Evolutionary conservation across 2,329 filamentous ascomycete genomes (phyloP), one percentile per base, ranked within the genome.

Genomic region (Scortechinia acanthostroma): DNA sequence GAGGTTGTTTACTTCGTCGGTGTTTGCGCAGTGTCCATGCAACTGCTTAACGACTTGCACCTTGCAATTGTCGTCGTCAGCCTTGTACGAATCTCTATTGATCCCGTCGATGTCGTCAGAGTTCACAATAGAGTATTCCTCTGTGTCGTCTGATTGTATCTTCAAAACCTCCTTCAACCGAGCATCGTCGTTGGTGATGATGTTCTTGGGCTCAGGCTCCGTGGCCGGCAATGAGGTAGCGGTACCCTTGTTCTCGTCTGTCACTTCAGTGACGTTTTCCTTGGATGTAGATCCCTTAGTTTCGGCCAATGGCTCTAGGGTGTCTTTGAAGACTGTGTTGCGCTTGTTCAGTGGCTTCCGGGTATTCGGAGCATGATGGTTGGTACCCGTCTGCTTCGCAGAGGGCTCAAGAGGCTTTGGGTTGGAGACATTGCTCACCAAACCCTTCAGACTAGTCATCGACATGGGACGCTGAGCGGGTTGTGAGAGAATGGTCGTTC

Each of bases 391-490:
- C 25, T 30, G 10, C 17, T 40, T 40, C 6, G 13, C 35, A 40
- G 35, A 13, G 10, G 35, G 35, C 6, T 40, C 17, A 19, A 40
- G 10, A 19, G 17, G 35, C 35, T 40, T 40, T 19, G 6, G 10
- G 10, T 30, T 10, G 17, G 35, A 6, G 10, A 10, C 17, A 10
- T 40, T 10, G 17, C 20, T 40, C 10, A 40, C 6, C 6, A 40
- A 6, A 6, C 35, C 35, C 17, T 40, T 40, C 35, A 40, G 17
- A 6, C 17, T 19, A 6, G 35, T 15, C 35, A 40, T 19, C 13
- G 35, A 40, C 35, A 19, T 40, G 14, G 35, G 35, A 19, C 35
- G 35, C 17, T 40, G 35, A 40, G 35, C 10, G 10, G 35, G 35
- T 19, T 40, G 35, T 10, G 35, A 10, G 13, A 40, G 17, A 13